Conservation (phyloP, 2,329 filamentous ascomycete genomes). For the Trichoderma sp. region DNA sequence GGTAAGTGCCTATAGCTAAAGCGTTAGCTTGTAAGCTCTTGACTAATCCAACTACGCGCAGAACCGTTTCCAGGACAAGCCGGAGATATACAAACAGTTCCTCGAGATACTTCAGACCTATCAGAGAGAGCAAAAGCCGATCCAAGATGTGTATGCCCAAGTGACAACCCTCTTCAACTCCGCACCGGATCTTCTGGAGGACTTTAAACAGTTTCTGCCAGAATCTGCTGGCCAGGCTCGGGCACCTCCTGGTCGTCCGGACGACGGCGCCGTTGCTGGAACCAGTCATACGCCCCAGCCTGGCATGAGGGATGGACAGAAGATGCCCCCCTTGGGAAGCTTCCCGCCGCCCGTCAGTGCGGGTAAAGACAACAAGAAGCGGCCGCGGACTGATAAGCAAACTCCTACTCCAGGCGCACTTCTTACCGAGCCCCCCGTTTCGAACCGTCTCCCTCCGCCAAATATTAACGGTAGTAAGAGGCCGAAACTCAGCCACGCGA, state of each 20-base stretch:
- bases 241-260: slow-evolving; percentile 54
- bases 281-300: slow-evolving; percentile 56
- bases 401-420: slow-evolving; percentile 47
- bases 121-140: slow-evolving; percentile 95
- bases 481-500: slow-evolving; percentile 69
- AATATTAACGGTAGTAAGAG: slow-evolving; percentile 54
- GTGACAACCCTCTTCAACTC: slow-evolving; percentile 92
- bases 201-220: slow-evolving; percentile 97
- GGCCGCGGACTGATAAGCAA: slow-evolving; percentile 61
- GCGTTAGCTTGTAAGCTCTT: neutral
- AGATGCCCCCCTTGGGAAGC: slow-evolving; percentile 90
- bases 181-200: slow-evolving; percentile 90
- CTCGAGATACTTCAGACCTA: slow-evolving; percentile 97
- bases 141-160: slow-evolving; percentile 96
- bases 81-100: slow-evolving; percentile 99
- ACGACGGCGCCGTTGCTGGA: slow-evolving; percentile 45
- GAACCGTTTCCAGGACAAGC: slow-evolving; percentile 95
- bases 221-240: slow-evolving; percentile 66
- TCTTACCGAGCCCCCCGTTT: slow-evolving; percentile 41
- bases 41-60: slow-evolving; percentile 37
- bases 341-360: slow-evolving; percentile 81
- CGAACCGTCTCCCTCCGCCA: slow-evolving; percentile 32
- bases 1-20: slow-evolving; percentile 50
- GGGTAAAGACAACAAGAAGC: slow-evolving; percentile 87
- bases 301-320: slow-evolving; percentile 58